Base-by-base conservation (phyloP, 371 early-diverging fungal species). In the Haplosporangium sp. region DNA sequence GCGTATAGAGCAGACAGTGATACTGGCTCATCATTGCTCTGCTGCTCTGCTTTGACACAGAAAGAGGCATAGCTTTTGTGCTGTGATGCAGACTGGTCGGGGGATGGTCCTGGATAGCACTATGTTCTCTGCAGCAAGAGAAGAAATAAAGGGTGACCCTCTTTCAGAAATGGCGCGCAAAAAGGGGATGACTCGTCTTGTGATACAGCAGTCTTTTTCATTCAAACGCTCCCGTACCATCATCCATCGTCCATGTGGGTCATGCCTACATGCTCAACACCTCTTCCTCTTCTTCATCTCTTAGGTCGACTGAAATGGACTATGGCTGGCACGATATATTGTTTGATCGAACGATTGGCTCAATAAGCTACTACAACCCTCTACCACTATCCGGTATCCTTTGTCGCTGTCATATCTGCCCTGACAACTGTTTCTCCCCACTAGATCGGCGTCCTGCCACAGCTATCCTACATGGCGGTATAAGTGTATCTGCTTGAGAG, bases 171-270 rank as follows among this genome's bases (percentile, higher is more conserved):
- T 57, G 63, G 62, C 58, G 69, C 69, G 63, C 57, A 57, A 62
- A 62, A 52, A 36, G 66, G 67, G 42, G 60, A 41, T 67, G 67
- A 67, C 60, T 29, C 46, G 58, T 63, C 69, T 63, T 62, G 69
- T 69, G 69, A 69, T 58, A 69, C 63, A 11, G 56, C 29, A 55
- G 38, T 37, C 9, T 18, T 5, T 8, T 18, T 50, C 20, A 10
- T 50, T 10, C 20, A 21, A 50, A 21, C 43, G 59, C 46, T 59
- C 36, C n/a, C 16, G 16, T 40, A 21, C 43, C 43, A 23, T 43
- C 43, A 59, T 50, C 20, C 16, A 50, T 16, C 9, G 9, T 56
- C 20, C 13, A 41, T n/a, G 6, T 38, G 16, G 16, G 29, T 29
- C 29, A 29, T 29, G 29, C 29, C 29, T 29, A 4, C 29, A 1